Evolutionary conservation across 768 basidiomycete genomes (phyloP).

Genomic region (Mycena rosella): DNA sequence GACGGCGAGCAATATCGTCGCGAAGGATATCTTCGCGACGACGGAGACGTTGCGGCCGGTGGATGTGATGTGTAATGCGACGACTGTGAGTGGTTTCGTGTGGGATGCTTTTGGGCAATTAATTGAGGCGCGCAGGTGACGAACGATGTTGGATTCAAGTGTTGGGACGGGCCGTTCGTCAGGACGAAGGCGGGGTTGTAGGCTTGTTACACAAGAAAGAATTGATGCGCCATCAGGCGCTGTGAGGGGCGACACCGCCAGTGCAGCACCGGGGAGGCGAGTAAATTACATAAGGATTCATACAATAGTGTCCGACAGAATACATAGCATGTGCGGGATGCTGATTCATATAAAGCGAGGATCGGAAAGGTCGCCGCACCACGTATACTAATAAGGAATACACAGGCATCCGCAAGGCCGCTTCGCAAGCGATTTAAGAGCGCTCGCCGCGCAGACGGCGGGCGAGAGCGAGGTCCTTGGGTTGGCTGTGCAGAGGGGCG

Average conservation of each 20-base stretch:
- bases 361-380: neutral
- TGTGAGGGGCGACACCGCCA: too few relatives aligned
- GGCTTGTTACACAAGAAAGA: too few relatives aligned
- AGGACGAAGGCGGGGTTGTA: slow-evolving; percentile 49
- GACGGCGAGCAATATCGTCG: slow-evolving; percentile 66
- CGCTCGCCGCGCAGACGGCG: slow-evolving; percentile 90
- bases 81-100: slow-evolving; percentile 49
- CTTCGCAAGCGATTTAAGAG: slow-evolving; percentile 58
- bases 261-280: too few relatives aligned
- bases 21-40: slow-evolving; percentile 59
- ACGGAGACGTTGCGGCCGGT: slow-evolving; percentile 60
- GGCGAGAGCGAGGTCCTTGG: slow-evolving; percentile 90
- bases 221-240: slow-evolving; percentile 52
- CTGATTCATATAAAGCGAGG: neutral
- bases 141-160: slow-evolving; percentile 32
- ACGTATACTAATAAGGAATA: neutral
- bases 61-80: slow-evolving; percentile 67
- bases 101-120: neutral
- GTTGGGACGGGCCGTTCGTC: slow-evolving; percentile 57
- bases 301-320: neutral
- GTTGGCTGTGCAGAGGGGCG: slow-evolving; percentile 65
- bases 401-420: neutral
- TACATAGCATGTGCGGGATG: neutral
- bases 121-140: slow-evolving; percentile 47
- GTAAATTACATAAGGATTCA: too few relatives aligned